These are phyloP conservation scores for Aspergillus biplanus DNA, from an alignment of 495 filamentous ascomycete genomes.

Conservation along the genomic window DNA sequence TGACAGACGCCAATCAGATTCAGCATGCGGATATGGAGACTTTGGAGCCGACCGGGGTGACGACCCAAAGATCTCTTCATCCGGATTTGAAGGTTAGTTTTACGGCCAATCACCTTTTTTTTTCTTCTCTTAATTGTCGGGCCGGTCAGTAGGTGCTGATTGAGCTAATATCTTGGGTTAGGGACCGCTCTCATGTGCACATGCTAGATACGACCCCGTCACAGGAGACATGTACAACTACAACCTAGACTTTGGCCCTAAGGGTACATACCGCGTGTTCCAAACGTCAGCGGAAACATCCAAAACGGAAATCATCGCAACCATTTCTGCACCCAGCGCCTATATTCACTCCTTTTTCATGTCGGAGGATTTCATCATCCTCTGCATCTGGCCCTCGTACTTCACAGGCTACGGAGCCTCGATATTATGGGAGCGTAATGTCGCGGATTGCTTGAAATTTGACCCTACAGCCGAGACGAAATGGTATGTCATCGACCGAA, in stretches of 20 bases:
- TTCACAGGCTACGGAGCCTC: constrained; percentile 1
- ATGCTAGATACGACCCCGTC: constrained; percentile 16
- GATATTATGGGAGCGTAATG: constrained; percentile 22
- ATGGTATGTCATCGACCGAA: constrained; percentile 24
- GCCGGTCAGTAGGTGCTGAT: not conserved
- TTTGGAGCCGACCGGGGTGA: constrained; percentile 22
- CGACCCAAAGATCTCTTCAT: constrained; percentile 13
- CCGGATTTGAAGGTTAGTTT: constrained; percentile 16
- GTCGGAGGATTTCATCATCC: constrained; percentile 17
- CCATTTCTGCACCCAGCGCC: constrained; percentile 15
- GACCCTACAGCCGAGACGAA: not conserved
- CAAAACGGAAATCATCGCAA: constrained; percentile 20
- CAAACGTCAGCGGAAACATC: constrained; percentile 14
- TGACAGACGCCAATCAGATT: constrained; percentile 20
- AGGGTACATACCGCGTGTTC: constrained; percentile 23
- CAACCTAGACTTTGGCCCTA: constrained; percentile 20
- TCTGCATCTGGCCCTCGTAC: constrained; percentile 20
- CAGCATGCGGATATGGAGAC: constrained; percentile 16
- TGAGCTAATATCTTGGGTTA: not conserved
- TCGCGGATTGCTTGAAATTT: constrained; percentile 18
- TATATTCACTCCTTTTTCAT: constrained; percentile 26
- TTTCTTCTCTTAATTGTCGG: not conserved
- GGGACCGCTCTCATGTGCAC: constrained; percentile 22
- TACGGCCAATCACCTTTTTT: not conserved
- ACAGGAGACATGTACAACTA: constrained; percentile 23